phyloP scores from a whole-genome alignment of 2,329 filamentous ascomycete species.

The Cladophialophora yegresii region DNA sequence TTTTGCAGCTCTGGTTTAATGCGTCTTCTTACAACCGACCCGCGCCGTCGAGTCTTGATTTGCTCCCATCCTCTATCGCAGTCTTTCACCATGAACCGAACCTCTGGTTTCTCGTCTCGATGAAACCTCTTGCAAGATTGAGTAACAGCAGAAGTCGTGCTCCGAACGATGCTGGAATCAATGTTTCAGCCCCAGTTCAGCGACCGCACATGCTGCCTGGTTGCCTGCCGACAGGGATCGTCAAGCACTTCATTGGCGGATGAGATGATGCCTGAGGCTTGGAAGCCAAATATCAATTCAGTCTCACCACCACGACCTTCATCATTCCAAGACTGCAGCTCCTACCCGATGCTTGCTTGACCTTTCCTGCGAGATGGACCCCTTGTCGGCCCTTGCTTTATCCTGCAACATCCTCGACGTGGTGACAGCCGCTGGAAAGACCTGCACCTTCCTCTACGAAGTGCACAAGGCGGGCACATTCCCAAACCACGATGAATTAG shows the following conservation, averaged over 20 bases:
- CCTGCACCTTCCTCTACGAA: not conserved
- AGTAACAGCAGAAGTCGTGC: not conserved
- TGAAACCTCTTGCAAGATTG: not conserved
- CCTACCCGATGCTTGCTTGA: not conserved
- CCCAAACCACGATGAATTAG: not conserved
- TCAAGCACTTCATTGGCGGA: not conserved
- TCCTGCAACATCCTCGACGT: constrained; percentile 1
- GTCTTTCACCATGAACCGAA: not conserved
- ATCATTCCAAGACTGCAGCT: not conserved
- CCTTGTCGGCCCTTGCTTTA: not conserved
- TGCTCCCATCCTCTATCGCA: not conserved
- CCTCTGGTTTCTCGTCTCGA: not conserved
- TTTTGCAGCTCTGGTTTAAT: not conserved
- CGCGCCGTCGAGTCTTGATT: too few relatives aligned
- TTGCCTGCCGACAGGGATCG: not conserved
- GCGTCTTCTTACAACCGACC: not conserved
- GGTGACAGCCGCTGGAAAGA: not conserved
- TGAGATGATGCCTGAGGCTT: not conserved
- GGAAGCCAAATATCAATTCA: not conserved
- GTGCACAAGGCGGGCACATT: constrained; percentile 1
- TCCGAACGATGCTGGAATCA: not conserved
- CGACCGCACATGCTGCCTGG: not conserved
- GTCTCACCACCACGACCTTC: not conserved
- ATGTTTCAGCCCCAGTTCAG: not conserved
- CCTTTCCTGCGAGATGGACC: not conserved